Base-by-base conservation (phyloP, 2,329 filamentous ascomycete species). In the Xylaria arbuscula region DNA sequence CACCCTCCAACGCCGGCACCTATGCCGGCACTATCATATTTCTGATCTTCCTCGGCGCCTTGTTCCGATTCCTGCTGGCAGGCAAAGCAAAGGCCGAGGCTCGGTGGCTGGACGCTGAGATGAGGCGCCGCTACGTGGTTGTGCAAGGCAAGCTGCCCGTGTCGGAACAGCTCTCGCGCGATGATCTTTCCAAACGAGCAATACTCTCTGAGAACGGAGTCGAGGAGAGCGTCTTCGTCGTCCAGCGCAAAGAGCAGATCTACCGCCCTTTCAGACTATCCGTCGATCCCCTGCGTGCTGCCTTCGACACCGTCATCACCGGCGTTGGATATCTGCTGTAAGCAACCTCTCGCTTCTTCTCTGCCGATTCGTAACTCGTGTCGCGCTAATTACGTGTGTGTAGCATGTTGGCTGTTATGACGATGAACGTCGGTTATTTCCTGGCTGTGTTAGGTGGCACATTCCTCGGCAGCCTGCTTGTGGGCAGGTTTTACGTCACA, bases 1-100 rank as follows among this genome's bases (percentile, higher is more conserved):
- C 92, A 2, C 95, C 95, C 5, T 81, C 78, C 34, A 90, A 83
- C 42, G 83, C 86, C 6, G 93, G 91, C 74, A 83, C 86, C 68
- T 98, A 98, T 80, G 93, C 93, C 1, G 95, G 89, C 64, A 97
- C 93, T 34, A 97, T 95, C 83, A 92, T 98, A 79, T 98, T 98
- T 82, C 87, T 98, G 67, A 90, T 97, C 78, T 74, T 92, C 53
- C 89, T 98, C 60, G 90, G 90, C 68, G 84, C 90, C 69, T 76
- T 91, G 65, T 89, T 91, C 76, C 92, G 94, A 61, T 81, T 84
- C 22, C 84, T 97, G 17, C 82, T 95, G 59, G 94, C 94, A 2
- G 83, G 80, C 74, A 93, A 93, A 78, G 88, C 82, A 81, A 89
- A 83, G 80, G 86, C 82, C 78, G 88, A 87, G 80, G 77, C 83